Evolutionary conservation across 306 rosid species (phyloP).

Genomic region (Astragalus glycyphyllos): DNA sequence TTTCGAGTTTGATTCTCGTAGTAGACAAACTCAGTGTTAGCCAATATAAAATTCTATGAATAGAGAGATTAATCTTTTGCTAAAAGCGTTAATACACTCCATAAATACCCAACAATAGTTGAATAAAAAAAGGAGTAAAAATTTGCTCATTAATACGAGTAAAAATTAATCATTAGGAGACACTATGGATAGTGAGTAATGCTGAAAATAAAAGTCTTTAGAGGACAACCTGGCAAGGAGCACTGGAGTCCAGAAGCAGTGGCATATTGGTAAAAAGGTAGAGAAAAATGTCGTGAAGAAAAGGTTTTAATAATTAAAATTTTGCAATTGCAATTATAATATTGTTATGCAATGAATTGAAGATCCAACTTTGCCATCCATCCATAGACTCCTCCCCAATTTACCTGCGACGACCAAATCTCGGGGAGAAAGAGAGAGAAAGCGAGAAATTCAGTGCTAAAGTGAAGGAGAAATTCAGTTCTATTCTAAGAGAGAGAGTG

Average conservation of each 20-base stretch:
- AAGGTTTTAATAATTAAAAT: slow-evolving; percentile 38
- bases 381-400: slow-evolving; percentile 28
- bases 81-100: no score
- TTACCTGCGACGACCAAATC: slow-evolving; percentile 47
- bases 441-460: slow-evolving; percentile 35
- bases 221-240: neutral
- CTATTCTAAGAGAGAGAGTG: neutral
- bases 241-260: slow-evolving; percentile 25
- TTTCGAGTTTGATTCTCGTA: no score
- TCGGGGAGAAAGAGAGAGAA: slow-evolving; percentile 15
- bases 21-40: no score
- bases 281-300: slow-evolving; percentile 12
- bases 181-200: no score
- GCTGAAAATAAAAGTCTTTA: neutral
- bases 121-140: no score
- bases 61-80: no score
- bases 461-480: no score
- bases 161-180: no score
- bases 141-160: no score
- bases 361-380: slow-evolving; percentile 44
- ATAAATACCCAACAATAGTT: no score
- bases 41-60: no score
- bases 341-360: slow-evolving; percentile 40
- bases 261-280: slow-evolving; percentile 37
- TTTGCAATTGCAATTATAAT: neutral